Evolutionary conservation across 169 alveolate species (phyloP).

Genomic region (Plasmodium malariae): DNA sequence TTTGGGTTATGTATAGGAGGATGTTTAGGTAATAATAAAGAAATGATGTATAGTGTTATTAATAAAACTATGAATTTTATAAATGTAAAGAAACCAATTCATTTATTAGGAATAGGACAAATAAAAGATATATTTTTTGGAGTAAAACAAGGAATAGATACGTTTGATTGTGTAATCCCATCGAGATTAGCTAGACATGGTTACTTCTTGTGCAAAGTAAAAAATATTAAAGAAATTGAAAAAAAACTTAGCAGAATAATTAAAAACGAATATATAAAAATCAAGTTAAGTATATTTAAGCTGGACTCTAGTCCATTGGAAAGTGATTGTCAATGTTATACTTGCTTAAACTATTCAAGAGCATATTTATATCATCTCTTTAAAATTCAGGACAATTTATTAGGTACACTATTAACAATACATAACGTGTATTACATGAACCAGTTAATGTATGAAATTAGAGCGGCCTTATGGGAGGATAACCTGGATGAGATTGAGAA

Average conservation of each 20-base stretch:
- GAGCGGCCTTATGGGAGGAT: conserved; percentile 4
- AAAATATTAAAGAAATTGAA: conserved; percentile 76
- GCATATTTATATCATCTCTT: conserved; percentile 74
- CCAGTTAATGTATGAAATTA: conserved; percentile 82
- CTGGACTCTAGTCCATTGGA: conserved; percentile 92
- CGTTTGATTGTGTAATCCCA: conserved; percentile 99
- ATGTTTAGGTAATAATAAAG: conserved; percentile 83
- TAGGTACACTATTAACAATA: conserved; percentile 91
- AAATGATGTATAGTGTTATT: conserved; percentile 63
- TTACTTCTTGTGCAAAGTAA: conserved; percentile 93
- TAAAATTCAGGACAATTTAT: conserved; percentile 86
- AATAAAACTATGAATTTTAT: conserved; percentile 78
- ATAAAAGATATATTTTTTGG: conserved; percentile 96
- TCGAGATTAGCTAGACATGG: conserved; percentile 97
- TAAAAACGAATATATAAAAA: conserved; percentile 48
- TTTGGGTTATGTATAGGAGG: conserved; percentile 99
- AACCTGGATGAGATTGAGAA: conserved; percentile 19
- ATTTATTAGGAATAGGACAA: conserved; percentile 99
- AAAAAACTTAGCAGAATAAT: neutral
- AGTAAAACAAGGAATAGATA: conserved; percentile 98
- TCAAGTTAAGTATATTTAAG: conserved; percentile 26
- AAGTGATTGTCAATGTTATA: conserved; percentile 92
- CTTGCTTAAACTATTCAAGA: conserved; percentile 93
- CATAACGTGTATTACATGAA: conserved; percentile 94
- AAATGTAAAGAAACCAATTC: conserved; percentile 89